phyloP scores from a whole-genome alignment of 345 rosid genomes.

The Anacardium occidentale region DNA sequence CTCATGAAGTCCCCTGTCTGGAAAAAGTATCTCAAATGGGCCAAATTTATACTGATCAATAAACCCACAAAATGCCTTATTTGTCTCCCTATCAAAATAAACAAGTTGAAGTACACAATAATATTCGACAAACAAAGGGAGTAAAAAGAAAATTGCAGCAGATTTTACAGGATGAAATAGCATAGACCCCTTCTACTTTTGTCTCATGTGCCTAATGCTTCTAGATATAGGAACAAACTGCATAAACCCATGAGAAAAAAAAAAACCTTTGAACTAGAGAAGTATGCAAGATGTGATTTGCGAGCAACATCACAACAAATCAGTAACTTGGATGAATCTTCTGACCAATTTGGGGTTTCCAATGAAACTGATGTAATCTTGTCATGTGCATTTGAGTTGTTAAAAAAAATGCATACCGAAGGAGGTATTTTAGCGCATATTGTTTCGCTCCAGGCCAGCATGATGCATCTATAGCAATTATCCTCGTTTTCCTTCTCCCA shows the following conservation, averaged over 20 bases:
- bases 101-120: constrained; percentile 14
- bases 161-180: neutral
- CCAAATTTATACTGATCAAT: constrained; percentile 43
- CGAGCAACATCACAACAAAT: neutral
- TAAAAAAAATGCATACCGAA: constrained; percentile 51
- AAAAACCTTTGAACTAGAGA: neutral
- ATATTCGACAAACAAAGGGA: neutral
- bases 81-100: constrained; percentile 67
- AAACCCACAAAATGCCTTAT: constrained; percentile 94
- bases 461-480: constrained; percentile 85
- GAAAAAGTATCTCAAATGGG: constrained; percentile 35
- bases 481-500: constrained; percentile 62
- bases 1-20: constrained; percentile 28
- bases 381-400: neutral
- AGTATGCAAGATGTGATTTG: neutral
- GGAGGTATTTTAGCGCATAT: constrained; percentile 43
- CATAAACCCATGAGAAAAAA: neutral
- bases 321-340: neutral
- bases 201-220: neutral
- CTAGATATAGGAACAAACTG: neutral
- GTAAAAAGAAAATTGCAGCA: neutral
- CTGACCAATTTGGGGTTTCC: neutral
- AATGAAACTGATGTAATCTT: neutral
- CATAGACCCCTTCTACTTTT: neutral
- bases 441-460: constrained; percentile 62